phyloP scores from a whole-genome alignment of 2,329 filamentous ascomycete genomes.

The Emergomyces orientalis region DNA sequence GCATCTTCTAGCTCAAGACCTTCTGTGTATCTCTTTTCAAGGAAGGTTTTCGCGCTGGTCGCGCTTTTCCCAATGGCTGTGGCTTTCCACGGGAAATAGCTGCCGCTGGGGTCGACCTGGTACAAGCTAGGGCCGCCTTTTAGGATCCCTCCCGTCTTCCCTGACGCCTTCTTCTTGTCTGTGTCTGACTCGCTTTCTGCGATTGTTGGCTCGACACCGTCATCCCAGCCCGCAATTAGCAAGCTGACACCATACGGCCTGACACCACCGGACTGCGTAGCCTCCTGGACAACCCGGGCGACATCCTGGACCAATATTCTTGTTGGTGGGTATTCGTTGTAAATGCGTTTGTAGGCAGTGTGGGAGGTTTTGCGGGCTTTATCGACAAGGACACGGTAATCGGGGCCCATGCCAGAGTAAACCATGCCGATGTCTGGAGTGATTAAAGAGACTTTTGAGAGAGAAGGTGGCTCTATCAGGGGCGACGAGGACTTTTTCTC shows the following conservation, averaged over 20 bases:
- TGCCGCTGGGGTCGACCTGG: conserved; percentile 97
- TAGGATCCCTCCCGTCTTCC: conserved; percentile 89
- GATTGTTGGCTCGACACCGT: conserved; percentile 81
- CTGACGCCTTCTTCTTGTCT: conserved; percentile 60
- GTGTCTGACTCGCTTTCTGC: conserved; percentile 51
- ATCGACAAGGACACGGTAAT: conserved; percentile 96
- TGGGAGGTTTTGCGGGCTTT: conserved; percentile 97
- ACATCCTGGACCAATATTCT: conserved; percentile 98
- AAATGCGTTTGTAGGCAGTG: conserved; percentile 98
- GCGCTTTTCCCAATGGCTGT: conserved; percentile 98
- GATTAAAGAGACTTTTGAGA: conserved; percentile 95
- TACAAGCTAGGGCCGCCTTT: conserved; percentile 97
- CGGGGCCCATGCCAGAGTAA: conserved; percentile 97
- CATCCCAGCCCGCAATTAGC: conserved; percentile 94
- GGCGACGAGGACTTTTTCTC: conserved; percentile 99
- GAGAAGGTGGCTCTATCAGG: conserved; percentile 86
- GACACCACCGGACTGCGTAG: conserved; percentile 95
- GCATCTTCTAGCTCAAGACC: conserved; percentile 95
- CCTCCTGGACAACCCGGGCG: conserved; percentile 95
- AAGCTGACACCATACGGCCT: conserved; percentile 93
- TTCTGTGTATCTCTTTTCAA: conserved; percentile 98
- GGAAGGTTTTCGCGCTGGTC: conserved; percentile 94
- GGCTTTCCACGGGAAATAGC: conserved; percentile 99
- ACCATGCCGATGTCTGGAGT: conserved; percentile 99
- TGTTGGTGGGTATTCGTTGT: conserved; percentile 99